Percentiles rank a stretch among this genome's conserved stretches.
phyloP scores from a whole-genome alignment of 139 green algal genomes.

The Chlorella vulgaris region DNA sequence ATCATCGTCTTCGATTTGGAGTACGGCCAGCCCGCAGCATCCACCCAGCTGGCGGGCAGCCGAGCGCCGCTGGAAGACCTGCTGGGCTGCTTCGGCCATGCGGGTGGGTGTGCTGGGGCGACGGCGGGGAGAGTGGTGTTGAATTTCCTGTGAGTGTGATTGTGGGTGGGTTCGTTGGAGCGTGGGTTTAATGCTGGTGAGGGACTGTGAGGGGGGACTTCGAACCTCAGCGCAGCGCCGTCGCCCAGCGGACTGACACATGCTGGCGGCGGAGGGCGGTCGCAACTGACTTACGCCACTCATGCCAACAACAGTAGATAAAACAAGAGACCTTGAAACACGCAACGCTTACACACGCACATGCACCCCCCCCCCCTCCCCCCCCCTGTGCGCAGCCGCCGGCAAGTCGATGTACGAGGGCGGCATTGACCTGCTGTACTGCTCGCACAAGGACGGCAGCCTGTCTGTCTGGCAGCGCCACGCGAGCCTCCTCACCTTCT shows the following conservation, averaged over 20 bases:
- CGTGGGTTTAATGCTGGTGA: too few relatives aligned
- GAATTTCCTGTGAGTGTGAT: too few relatives aligned
- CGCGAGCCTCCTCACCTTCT: conserved; percentile 39
- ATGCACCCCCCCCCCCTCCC: neutral
- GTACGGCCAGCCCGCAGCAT: conserved; percentile 66
- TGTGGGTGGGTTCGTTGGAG: too few relatives aligned
- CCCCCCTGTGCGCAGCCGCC: neutral
- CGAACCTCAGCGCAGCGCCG: too few relatives aligned
- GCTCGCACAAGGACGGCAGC: conserved; percentile 54
- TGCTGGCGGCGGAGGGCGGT: too few relatives aligned
- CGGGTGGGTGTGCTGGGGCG: neutral
- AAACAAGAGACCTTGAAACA: too few relatives aligned
- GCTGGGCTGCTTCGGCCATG: conserved; percentile 68
- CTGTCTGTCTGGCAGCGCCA: conserved; percentile 49
- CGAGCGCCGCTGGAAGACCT: conserved; percentile 56
- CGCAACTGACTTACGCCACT: too few relatives aligned
- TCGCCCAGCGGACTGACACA: too few relatives aligned
- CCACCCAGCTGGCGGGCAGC: conserved; percentile 47
- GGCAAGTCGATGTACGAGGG: conserved; percentile 24
- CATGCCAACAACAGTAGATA: too few relatives aligned
- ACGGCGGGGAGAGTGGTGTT: neutral
- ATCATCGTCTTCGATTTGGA: conserved; percentile 84
- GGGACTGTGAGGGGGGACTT: too few relatives aligned
- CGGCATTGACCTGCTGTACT: conserved; percentile 59
- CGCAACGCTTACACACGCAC: neutral